Evolutionary conservation across 306 rosid genomes (phyloP).

Genomic region (Notholithocarpus densiflorus): DNA sequence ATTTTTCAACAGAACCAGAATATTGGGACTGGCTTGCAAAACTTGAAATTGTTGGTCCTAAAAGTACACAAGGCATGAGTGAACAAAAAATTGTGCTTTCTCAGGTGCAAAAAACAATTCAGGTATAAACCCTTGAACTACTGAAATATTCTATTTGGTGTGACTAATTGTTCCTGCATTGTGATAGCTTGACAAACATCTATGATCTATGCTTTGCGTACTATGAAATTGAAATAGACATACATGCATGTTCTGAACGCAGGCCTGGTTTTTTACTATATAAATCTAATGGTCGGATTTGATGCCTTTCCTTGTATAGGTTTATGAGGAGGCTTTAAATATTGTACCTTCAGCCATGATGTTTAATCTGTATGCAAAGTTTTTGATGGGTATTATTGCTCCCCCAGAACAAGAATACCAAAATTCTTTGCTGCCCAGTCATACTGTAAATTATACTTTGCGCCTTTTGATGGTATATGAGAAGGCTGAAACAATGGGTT

Average conservation of each 20-base stretch:
- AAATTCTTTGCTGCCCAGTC: conserved; percentile 23
- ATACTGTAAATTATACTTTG: conserved; percentile 26
- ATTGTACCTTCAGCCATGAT: conserved; percentile 49
- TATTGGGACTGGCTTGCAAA: conserved; percentile 95
- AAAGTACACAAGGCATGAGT: conserved; percentile 26
- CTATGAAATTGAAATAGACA: neutral
- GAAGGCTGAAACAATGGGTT: conserved; percentile 69
- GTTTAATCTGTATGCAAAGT: conserved; percentile 52
- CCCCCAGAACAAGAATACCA: conserved; percentile 36
- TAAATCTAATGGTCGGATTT: conserved; percentile 16
- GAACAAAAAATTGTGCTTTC: conserved; percentile 39
- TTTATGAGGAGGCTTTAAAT: conserved; percentile 78
- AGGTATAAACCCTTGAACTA: conserved; percentile 48
- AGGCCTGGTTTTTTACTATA: conserved; percentile 1
- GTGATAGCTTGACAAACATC: neutral
- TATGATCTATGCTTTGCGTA: neutral
- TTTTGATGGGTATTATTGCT: conserved; percentile 45
- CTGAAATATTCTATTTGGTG: conserved; percentile 4
- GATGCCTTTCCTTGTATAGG: conserved; percentile 40
- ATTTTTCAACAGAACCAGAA: conserved; percentile 62
- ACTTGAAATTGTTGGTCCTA: conserved; percentile 43
- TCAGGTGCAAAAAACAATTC: conserved; percentile 52
- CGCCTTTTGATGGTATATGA: conserved; percentile 54
- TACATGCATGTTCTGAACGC: neutral
- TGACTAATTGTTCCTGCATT: neutral